Evolutionary conservation across 495 filamentous ascomycete genomes (phyloP).

Genomic region (Aspergillus leporis): DNA sequence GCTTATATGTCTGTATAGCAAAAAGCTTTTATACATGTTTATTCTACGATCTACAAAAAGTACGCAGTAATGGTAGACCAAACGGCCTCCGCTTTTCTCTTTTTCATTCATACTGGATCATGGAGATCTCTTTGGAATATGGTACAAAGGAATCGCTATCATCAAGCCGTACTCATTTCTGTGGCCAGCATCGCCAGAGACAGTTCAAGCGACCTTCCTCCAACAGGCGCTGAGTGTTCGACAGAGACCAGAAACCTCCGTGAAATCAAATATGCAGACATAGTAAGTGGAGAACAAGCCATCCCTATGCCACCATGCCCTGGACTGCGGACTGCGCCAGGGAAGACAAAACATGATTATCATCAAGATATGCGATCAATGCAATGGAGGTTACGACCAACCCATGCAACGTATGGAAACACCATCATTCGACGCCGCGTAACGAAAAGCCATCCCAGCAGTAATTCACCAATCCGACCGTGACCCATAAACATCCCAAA

Average conservation of each 20-base stretch:
- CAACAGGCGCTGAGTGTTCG: slow-evolving; percentile 1
- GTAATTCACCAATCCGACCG: slow-evolving; percentile 23
- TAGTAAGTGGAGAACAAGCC: neutral
- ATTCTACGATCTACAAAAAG: neutral
- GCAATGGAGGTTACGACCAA: slow-evolving; percentile 18
- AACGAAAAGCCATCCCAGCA: slow-evolving; percentile 18
- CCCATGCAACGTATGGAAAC: slow-evolving; percentile 28
- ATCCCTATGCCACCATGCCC: neutral
- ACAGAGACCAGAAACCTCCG: neutral
- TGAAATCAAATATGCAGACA: neutral
- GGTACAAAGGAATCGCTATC: slow-evolving; percentile 11
- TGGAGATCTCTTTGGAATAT: slow-evolving; percentile 14
- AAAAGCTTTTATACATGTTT: too few relatives aligned
- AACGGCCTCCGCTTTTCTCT: slow-evolving; percentile 28
- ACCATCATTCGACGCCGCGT: slow-evolving; percentile 24
- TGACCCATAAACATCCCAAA: slow-evolving; percentile 22
- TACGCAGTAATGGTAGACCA: slow-evolving; percentile 19
- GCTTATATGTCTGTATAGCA: too few relatives aligned
- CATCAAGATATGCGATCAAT: slow-evolving; percentile 21
- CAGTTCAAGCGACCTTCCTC: neutral
- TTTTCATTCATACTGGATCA: slow-evolving; percentile 14
- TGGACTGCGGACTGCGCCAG: neutral
- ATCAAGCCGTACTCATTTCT: neutral
- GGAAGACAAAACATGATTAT: slow-evolving; percentile 14
- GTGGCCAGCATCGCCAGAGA: neutral